Conservation (phyloP, 129 eudicot species). For the Lactuca saligna region DNA sequence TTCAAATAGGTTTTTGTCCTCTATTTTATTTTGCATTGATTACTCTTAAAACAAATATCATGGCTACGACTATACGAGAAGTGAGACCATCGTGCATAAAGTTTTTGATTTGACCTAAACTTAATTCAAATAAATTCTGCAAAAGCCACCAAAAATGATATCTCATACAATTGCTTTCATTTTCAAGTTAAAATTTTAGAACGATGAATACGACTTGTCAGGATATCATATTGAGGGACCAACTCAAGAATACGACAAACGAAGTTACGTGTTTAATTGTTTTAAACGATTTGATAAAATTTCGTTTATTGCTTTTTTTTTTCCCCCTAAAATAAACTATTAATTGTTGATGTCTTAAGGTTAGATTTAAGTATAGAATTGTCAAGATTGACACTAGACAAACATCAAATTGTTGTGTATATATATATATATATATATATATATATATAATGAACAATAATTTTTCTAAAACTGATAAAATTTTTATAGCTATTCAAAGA, state of each 20-base stretch:
- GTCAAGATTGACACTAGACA: too few relatives aligned
- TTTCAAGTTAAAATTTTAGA: background rate
- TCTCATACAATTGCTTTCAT: background rate
- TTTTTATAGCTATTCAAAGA: too few relatives aligned
- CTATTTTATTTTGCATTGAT: too few relatives aligned
- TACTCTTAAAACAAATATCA: too few relatives aligned
- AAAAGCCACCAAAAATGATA: background rate
- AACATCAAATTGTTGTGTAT: too few relatives aligned
- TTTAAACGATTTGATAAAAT: background rate
- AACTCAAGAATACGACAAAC: background rate
- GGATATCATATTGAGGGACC: background rate
- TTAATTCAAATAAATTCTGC: background rate
- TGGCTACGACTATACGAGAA: background rate
- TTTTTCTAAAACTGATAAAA: too few relatives aligned
- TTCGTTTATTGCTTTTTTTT: background rate
- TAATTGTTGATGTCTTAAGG: too few relatives aligned
- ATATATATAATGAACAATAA: too few relatives aligned
- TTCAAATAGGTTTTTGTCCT: background rate
- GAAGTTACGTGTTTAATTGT: background rate
- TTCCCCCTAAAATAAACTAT: background rate
- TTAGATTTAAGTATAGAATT: too few relatives aligned
- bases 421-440: too few relatives aligned
- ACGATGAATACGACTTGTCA: constrained; percentile 1
- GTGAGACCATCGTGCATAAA: background rate
- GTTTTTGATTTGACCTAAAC: background rate